Base-by-base conservation (phyloP, 306 rosid species). In the Dicorynia guianensis region DNA sequence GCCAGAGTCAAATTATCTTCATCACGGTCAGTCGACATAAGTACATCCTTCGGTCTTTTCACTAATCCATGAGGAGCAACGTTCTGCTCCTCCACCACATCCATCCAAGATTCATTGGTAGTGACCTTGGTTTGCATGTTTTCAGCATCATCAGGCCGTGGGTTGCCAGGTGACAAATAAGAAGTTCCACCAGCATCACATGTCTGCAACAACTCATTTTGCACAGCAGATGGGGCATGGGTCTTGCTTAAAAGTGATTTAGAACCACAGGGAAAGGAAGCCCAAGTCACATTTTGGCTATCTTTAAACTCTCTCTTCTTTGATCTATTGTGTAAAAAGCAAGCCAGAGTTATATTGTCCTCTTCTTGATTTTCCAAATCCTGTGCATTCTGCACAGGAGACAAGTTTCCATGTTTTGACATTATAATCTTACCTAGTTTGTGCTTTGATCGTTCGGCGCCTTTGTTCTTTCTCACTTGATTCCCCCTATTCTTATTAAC, bases 231-330 rank as follows among this genome's bases (percentile, higher is more conserved):
- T 54, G 67, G 60, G 8, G 33, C 59, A 54, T 36, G 53, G 63
- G 60, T 40, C 57, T 61, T 19, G 7, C 34, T 35, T 18, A 30
- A 34, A 65, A 5, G 59, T 56, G 60, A 65, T 4, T 76, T 71
- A 38, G 75, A 34, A 34, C 38, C 63, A 53, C 12, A 33, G 38
- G 54, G 35, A 57, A 50, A 15, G 42, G 63, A 75, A 35, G 57
- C 57, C 62, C 55, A 65, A 42, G 65, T 56, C 50, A 5, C 49
- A 47, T 11, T 70, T 78, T 69, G 42, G 13, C 54, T 35, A 72
- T n/a, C 67, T 46, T 49, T 64, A 59, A 72, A 69, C 40, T 49
- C 82, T 84, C 65, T 77, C 83, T 89, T 86, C 83, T 79, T 82
- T 17, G 80, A 60, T 79, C 48, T 77, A 50, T 75, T 74, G 34